Conservation (phyloP, 768 basidiomycete genomes). For the Suillus paluster region DNA sequence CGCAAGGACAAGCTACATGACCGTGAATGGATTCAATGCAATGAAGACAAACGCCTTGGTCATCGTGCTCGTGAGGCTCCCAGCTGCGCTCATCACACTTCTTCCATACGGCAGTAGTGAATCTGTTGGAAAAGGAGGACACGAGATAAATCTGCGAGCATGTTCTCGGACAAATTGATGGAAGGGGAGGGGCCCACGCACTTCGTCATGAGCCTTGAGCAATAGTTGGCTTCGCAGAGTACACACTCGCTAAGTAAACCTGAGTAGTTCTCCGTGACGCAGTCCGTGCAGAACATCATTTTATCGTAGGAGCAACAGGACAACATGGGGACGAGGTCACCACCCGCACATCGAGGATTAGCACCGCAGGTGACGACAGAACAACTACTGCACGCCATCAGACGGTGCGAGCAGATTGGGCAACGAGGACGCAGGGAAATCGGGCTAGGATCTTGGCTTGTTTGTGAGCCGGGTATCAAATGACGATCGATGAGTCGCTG, state of each 20-base stretch:
- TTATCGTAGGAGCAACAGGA: too few relatives aligned
- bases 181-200: too few relatives aligned
- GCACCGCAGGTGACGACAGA: not conserved
- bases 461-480: not conserved
- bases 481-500: not conserved
- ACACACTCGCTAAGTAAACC: too few relatives aligned
- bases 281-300: too few relatives aligned
- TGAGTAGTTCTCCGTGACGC: too few relatives aligned
- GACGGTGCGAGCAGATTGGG: not conserved
- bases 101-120: not conserved
- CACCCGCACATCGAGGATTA: not conserved
- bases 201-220: too few relatives aligned
- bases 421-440: not conserved
- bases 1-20: not conserved
- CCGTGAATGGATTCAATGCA: not conserved
- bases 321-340: not conserved
- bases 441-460: not conserved
- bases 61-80: not conserved
- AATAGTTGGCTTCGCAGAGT: too few relatives aligned
- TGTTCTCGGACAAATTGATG: too few relatives aligned
- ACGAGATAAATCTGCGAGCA: too few relatives aligned
- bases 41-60: not conserved
- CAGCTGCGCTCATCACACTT: not conserved
- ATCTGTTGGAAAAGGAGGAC: too few relatives aligned
- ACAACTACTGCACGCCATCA: not conserved